Evolutionary conservation across 352 stramenopile species (phyloP).

Genomic region (Albugo candida): DNA sequence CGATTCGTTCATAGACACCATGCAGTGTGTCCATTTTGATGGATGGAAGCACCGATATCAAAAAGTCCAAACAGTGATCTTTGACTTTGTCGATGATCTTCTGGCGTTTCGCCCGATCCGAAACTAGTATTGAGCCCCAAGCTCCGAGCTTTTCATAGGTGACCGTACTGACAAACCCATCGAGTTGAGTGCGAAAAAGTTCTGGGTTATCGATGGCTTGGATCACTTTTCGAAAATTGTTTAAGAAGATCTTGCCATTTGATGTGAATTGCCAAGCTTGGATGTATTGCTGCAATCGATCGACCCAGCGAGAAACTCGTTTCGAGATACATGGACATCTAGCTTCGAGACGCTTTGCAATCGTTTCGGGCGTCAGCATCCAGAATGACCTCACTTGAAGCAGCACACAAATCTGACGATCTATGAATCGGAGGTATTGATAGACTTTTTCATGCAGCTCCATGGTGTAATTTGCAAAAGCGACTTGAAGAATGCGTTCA

Average conservation of each 20-base stretch:
- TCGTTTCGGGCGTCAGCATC: constrained; percentile 15
- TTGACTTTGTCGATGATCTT: constrained; percentile 65
- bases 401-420: too few relatives aligned
- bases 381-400: too few relatives aligned
- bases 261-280: too few relatives aligned
- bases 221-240: not conserved
- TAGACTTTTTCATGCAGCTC: too few relatives aligned
- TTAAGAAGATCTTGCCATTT: too few relatives aligned
- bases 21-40: constrained; percentile 71
- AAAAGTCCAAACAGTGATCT: constrained; percentile 70
- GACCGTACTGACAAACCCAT: not conserved
- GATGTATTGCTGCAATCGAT: too few relatives aligned
- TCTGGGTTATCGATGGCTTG: not conserved
- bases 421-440: too few relatives aligned
- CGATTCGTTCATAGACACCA: constrained; percentile 49
- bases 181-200: not conserved
- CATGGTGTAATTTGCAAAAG: not conserved
- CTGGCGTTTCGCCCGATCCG: constrained; percentile 43
- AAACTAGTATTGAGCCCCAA: constrained; percentile 41
- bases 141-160: constrained; percentile 20
- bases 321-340: constrained; percentile 6
- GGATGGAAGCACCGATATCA: constrained; percentile 63
- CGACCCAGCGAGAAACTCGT: too few relatives aligned
- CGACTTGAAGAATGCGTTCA: constrained; percentile 3
- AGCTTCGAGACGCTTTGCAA: constrained; percentile 32